These are phyloP conservation scores for Psilocybe tampanensis DNA, from an alignment of 768 basidiomycete genomes.

Conservation along the genomic window DNA sequence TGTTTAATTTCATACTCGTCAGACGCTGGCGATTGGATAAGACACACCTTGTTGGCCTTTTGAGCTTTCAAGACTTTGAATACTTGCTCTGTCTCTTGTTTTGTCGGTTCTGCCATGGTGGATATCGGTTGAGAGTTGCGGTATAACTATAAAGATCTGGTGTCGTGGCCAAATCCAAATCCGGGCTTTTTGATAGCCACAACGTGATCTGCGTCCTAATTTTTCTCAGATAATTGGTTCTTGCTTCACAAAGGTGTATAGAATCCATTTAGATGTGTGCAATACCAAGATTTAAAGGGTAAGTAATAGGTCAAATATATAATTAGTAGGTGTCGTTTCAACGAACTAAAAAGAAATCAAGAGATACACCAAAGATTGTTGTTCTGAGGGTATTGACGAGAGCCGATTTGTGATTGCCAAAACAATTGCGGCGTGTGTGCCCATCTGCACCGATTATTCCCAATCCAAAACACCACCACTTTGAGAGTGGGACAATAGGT, in stretches of 20 bases:
- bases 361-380: slow-evolving; percentile 14
- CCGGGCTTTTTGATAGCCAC: not conserved
- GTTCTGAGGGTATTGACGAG: slow-evolving; percentile 11
- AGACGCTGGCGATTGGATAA: not conserved
- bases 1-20: not conserved
- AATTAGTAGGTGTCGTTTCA: no score
- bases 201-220: slow-evolving; percentile 9
- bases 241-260: no score
- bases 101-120: slow-evolving; percentile 74
- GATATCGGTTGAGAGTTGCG: slow-evolving; percentile 16
- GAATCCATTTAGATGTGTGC: no score
- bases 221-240: no score
- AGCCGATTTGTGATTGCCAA: slow-evolving; percentile 13
- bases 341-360: not conserved
- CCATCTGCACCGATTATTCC: slow-evolving; percentile 13
- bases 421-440: slow-evolving; percentile 3
- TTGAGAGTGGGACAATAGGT: slow-evolving; percentile 5
- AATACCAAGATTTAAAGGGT: no score
- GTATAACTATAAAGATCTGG: slow-evolving; percentile 22
- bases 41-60: slow-evolving; percentile 82
- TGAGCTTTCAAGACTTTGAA: slow-evolving; percentile 83
- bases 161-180: slow-evolving; percentile 31
- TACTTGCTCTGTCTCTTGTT: slow-evolving; percentile 84
- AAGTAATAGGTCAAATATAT: no score
- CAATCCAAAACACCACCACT: slow-evolving; percentile 4